Base-by-base conservation (phyloP, 306 rosid genomes). In the Trifolium repens region DNA sequence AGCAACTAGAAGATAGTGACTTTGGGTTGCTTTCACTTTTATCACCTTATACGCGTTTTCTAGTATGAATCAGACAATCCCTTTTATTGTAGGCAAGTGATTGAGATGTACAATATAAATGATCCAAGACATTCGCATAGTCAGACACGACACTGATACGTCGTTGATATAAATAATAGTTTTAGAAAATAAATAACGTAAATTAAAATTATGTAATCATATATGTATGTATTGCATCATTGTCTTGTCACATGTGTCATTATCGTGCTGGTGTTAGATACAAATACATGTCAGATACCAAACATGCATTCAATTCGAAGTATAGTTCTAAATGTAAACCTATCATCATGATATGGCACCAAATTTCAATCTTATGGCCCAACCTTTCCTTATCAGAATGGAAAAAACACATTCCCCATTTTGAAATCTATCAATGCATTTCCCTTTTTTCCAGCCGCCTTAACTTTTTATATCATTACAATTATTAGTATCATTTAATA, bases 281-380 rank as follows among this genome's bases (percentile, higher is more conserved):
- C 5, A 1, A 2, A 43, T 3, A 0, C 49, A 43, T 3, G 16
- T 7, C 5, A 4, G 9, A 37, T 37, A 37, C 7, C 42, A 39
- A 8, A 39, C 42, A 39, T 9, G 1, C 9, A 39, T 39, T 39
- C 7, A 9, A 39, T 39, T 35, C 30, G 30, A 27, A 27, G 30
- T 27, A 27, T 27, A 27, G 2, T 27, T 27, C 30, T 27, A 27
- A 2, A 27, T 27, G 7, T 39, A 30, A 46, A 34, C 30, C 49
- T 34, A 32, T 17, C 30, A 52, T 19, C 4, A 65, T 75, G 44
- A 58, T 30, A 39, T 39, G 17, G 4, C 63, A 14, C 9, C 44
- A 75, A 58, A 75, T 74, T 73, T 83, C 72, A 79, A 76, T 32
- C 11, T 57, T 77, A 37, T 39, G 34, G 80, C 58, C 85, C 80